phyloP scores from a whole-genome alignment of 225 moss, liverwort and hornwort species.

The Marchantia paleacea region DNA sequence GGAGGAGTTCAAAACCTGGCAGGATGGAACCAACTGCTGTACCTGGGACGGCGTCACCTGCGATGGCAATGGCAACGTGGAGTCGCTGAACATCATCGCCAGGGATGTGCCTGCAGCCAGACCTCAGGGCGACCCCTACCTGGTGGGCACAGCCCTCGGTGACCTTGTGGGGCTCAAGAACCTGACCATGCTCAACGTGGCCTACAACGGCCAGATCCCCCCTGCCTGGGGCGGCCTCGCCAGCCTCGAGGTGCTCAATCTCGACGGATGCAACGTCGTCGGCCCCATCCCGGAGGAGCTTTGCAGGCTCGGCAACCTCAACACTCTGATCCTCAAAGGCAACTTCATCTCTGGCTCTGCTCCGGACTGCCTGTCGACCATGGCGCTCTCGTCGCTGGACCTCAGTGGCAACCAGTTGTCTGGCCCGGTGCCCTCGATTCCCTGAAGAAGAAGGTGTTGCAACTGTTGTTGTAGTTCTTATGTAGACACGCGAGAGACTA shows the following conservation, averaged over 20 bases:
- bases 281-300: slow-evolving; percentile 19
- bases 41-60: slow-evolving; percentile 8
- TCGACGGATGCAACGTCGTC: slow-evolving; percentile 25
- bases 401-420: neutral
- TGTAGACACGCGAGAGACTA: no score
- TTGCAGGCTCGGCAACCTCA: slow-evolving; percentile 8
- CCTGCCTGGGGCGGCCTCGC: slow-evolving; percentile 20
- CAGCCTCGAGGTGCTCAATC: slow-evolving; percentile 8
- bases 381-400: neutral
- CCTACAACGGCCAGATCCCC: slow-evolving; percentile 20
- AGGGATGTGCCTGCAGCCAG: neutral
- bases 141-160: slow-evolving; percentile 7
- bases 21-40: slow-evolving; percentile 16
- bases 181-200: neutral
- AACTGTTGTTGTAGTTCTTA: no score
- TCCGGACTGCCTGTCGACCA: neutral
- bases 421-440: neutral
- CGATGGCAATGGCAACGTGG: neutral
- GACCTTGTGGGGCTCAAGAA: slow-evolving; percentile 10
- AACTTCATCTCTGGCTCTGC: slow-evolving; percentile 11
- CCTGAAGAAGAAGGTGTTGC: neutral
- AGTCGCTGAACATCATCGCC: neutral
- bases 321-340: slow-evolving; percentile 4
- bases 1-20: slow-evolving; percentile 4
- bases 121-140: neutral